Evolutionary conservation across 108 stramenopile species (phyloP), one percentile per base, ranked within the genome.

Genomic region (Nannochloropsis gaditana): DNA sequence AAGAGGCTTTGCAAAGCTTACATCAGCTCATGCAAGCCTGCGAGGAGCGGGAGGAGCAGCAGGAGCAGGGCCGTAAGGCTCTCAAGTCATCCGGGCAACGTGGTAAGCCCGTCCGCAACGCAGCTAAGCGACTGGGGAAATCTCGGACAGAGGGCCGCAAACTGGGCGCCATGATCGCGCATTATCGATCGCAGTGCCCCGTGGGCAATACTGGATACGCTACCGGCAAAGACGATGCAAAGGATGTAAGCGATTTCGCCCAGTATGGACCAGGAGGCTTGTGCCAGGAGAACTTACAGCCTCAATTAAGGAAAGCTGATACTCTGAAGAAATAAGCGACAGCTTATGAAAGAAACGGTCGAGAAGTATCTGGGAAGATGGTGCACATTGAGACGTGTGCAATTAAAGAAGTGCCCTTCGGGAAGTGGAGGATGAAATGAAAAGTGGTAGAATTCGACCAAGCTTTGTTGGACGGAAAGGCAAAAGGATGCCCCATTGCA

Each of bases 31-130:
- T 73, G 59, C 59, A 73, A n/a, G 6, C 59, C n/a, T 73, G 59
- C 59, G 59, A 73, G n/a, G 59, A 73, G 59, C 59, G 59, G 59
- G 59, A 73, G 59, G 59, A 73, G 59, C 59, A 73, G 59, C 59
- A 73, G 59, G 59, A 73, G 59, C 59, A n/a, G 59, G 59, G 59
- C n/a, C 59, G 59, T 73, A n/a, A 73, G 59, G 59, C 59, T 15
- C 59, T 73, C 59, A 73, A 73, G 59, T n/a, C 59, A 4, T 73
- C 59, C 19, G 59, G 59, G 15, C 59, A 73, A n/a, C 59, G 59
- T n/a, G 59, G 59, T 73, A 73, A 73, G 59, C 59, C 59, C n/a
- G 59, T 73, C 19, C 59, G 59, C 4, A 73, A 73, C 59, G 59
- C 59, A n/a, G 59, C 59, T n/a, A 73, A 73, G 59, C 59, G 59